Conservation (phyloP, 2,329 filamentous ascomycete genomes). For the Colletotrichum brevisporum region DNA sequence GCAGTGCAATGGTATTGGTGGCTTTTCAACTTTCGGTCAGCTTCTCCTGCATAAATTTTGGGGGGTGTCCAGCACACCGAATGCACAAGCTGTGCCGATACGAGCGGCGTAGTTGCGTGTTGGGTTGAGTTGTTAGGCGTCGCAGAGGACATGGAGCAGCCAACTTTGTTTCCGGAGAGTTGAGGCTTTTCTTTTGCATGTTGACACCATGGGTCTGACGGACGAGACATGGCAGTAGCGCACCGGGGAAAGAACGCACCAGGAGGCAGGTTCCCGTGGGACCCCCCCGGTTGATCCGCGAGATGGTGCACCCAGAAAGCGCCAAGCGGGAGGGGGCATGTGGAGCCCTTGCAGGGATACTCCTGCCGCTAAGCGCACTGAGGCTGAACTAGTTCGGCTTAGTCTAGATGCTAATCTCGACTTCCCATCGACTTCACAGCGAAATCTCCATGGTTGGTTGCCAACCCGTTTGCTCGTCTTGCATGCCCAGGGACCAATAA, state of each 20-base stretch:
- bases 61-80: slow-evolving; percentile 3
- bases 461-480: slow-evolving; percentile 28
- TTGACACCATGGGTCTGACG: too few species aligned
- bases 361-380: slow-evolving; percentile 8
- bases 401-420: slow-evolving; percentile 38
- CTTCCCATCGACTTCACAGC: slow-evolving; percentile 23
- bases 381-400: slow-evolving; percentile 35
- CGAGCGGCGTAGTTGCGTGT: slow-evolving; percentile 6
- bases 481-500: slow-evolving; percentile 37
- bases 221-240: neutral
- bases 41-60: slow-evolving; percentile 13
- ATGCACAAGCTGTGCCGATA: slow-evolving; percentile 10
- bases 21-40: slow-evolving; percentile 25
- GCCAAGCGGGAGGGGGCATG: neutral
- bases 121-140: neutral
- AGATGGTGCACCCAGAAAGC: neutral
- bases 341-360: neutral
- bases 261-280: neutral
- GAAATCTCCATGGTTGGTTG: neutral
- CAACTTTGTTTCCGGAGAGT: too few species aligned
- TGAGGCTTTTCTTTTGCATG: too few species aligned
- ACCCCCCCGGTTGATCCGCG: neutral
- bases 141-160: too few species aligned
- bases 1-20: slow-evolving; percentile 24
- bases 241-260: neutral